Base-by-base conservation (phyloP, 352 stramenopile genomes). In the Phytopythium helicoides region DNA sequence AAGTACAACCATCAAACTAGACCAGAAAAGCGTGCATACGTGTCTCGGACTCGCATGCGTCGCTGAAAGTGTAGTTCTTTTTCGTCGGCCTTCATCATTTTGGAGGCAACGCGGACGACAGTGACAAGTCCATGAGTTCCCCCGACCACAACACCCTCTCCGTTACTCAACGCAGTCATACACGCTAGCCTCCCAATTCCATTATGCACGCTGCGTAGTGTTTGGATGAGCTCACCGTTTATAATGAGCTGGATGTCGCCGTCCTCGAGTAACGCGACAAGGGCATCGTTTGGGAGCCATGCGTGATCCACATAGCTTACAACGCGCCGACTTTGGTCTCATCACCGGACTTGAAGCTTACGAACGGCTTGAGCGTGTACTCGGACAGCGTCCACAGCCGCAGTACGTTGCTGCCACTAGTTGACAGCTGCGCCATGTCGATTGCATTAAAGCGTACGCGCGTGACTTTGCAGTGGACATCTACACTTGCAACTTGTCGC, bases 391-490 rank as follows among this genome's bases (percentile, higher is more conserved):
- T 89, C 82, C 82, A 93, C 34, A 93, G 71, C 7, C 81, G 73
- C n/a, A 91, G 66, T 33, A 86, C 34, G 36, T 76, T 84, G 21
- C 77, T 76, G 2, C 81, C 82, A 12, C 76, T 87, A 10, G 80
- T 87, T 18, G 82, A 89, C 8, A 93, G 40, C 58, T 93, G 80
- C 3, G 77, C 82, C 71, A 91, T 86, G 52, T 93, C 82, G 37
- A 89, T 73, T 16, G 66, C 51, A 54, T 93, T 93, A 46, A 93
- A 93, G 18, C 68, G 76, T 19, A 91, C 76, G 26, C 82, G 68
- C 41, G 80, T 81, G 33, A 91, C 80, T 25, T 83, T 72, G 52
- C 63, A 83, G 37, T 91, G 79, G n/a, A 90, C 76, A 9, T 90
- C 78, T 1, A 56, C 63, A 21, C 74, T 48, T 6, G 82, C 80